Evolutionary conservation across 2,329 filamentous ascomycete species (phyloP), one percentile per base, ranked within the genome.

Genomic region (Dryadomyces sulphureus): DNA sequence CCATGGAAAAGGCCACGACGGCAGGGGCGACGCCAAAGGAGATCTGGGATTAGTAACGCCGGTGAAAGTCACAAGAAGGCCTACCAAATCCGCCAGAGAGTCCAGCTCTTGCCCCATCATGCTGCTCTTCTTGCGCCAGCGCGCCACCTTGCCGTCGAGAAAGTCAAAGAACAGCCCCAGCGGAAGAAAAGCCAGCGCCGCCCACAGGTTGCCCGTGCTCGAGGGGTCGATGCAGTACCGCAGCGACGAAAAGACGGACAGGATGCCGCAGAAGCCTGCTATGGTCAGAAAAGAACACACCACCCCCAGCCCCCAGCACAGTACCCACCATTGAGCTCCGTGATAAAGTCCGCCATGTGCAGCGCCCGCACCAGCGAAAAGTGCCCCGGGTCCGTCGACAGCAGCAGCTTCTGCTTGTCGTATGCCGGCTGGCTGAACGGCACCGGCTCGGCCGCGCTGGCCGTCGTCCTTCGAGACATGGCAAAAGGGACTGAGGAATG

Each of bases 101-200:
- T 98, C 92, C 47, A 98, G 70, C 65, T 98, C 92, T 64, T 95
- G 90, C 12, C 92, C 92, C 90, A 98, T 96, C 60, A 98, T 71
- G 56, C 85, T 93, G 57, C 86, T 92, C 80, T 95, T 98, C 67
- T 87, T 83, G 61, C 92, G 79, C 92, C 92, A 96, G 53, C 92
- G 75, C 52, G 92, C 92, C 47, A 98, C 89, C 61, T 89, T 92
- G 59, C 92, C 92, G 63, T 98, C 92, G 73, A 96, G 87, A 60
- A 94, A 93, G 64, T 98, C 92, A 63, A 96, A 96, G 69, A 96
- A 95, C 12, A 96, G 70, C 5, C 88, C 89, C 49, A 95, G 85
- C 0, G 90, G 90, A 64, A 96, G 84, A 63, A 95, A 86, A 5
- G 70, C 77, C 42, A 98, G 77, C 2, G 92, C 89, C 30, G 81